phyloP scores from a whole-genome alignment of 2,329 filamentous ascomycete genomes.

The Pseudogymnoascus sp. region DNA sequence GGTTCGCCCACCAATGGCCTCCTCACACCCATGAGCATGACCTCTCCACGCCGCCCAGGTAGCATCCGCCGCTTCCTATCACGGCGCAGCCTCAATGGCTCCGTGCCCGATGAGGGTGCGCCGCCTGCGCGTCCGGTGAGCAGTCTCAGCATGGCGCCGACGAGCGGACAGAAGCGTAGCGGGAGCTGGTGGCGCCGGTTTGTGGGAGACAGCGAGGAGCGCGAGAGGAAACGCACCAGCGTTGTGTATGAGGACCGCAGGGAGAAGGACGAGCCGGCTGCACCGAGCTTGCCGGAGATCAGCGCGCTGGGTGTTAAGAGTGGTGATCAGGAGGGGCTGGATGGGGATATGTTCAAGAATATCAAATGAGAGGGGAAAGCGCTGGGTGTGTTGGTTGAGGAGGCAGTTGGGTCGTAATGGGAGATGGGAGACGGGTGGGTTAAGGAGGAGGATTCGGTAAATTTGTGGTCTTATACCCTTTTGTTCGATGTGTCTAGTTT shows the following conservation, averaged over 20 bases:
- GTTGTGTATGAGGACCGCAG: slow-evolving; percentile 19
- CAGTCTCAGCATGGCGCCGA: slow-evolving; percentile 20
- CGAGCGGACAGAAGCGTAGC: slow-evolving; percentile 21
- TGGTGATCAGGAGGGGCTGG: slow-evolving; percentile 24
- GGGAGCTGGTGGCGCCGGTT: slow-evolving; percentile 26
- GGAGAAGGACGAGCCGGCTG: slow-evolving; percentile 21
- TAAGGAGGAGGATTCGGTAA: slow-evolving; percentile 1
- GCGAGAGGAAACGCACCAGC: slow-evolving; percentile 19
- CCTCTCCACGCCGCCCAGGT: slow-evolving; percentile 24
- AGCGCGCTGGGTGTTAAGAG: slow-evolving; percentile 25
- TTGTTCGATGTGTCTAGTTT: slow-evolving; percentile 9
- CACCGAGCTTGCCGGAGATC: slow-evolving; percentile 27
- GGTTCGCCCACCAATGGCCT: slow-evolving; percentile 1
- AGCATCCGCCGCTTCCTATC: slow-evolving; percentile 31
- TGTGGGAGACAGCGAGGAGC: slow-evolving; percentile 13
- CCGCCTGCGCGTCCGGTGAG: slow-evolving; percentile 23
- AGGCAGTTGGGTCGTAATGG: neutral
- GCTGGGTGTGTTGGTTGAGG: neutral
- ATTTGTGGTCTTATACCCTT: slow-evolving; percentile 9
- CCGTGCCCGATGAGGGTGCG: slow-evolving; percentile 11
- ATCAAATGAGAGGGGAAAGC: slow-evolving; percentile 21
- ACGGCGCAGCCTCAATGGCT: slow-evolving; percentile 26
- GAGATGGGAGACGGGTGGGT: neutral
- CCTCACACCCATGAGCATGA: slow-evolving; percentile 21
- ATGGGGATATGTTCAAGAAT: slow-evolving; percentile 29